These are phyloP conservation scores for Coniochaeta prunicola DNA, from an alignment of 2,329 filamentous ascomycete genomes.

Conservation along the genomic window DNA sequence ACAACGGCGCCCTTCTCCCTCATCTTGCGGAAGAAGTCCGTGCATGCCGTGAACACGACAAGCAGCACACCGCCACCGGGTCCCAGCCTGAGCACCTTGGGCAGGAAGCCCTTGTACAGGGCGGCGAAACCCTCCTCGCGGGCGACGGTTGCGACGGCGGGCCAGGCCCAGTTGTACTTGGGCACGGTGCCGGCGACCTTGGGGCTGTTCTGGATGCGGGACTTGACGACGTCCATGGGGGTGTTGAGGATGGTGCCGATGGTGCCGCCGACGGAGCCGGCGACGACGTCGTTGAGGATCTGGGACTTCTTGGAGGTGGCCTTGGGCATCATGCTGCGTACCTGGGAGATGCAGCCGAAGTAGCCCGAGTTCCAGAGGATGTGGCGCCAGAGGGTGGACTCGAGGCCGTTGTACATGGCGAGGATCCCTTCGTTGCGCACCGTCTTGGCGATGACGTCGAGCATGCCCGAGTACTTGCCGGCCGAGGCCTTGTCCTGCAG, in stretches of 20 bases:
- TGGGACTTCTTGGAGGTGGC: slow-evolving; percentile 74
- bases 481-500: slow-evolving; percentile 93
- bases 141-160: slow-evolving; percentile 75
- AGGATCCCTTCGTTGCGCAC: slow-evolving; percentile 75
- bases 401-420: slow-evolving; percentile 92
- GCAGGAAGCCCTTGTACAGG: slow-evolving; percentile 95
- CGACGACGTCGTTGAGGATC: slow-evolving; percentile 80
- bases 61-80: slow-evolving; percentile 66
- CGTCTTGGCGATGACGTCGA: slow-evolving; percentile 77
- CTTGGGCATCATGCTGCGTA: slow-evolving; percentile 74
- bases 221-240: slow-evolving; percentile 96
- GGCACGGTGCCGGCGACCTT: slow-evolving; percentile 72
- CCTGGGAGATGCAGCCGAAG: slow-evolving; percentile 98
- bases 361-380: slow-evolving; percentile 84
- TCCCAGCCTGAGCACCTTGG: slow-evolving; percentile 78
- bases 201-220: slow-evolving; percentile 88
- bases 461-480: slow-evolving; percentile 75
- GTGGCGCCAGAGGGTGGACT: slow-evolving; percentile 95
- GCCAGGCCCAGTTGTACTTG: slow-evolving; percentile 99
- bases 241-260: slow-evolving; percentile 88
- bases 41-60: slow-evolving; percentile 79
- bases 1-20: slow-evolving; percentile 14
- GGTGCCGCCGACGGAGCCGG: slow-evolving; percentile 82
- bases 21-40: slow-evolving; percentile 83
- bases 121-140: slow-evolving; percentile 89